phyloP scores from a whole-genome alignment of 352 stramenopile species.

The Globisporangium uncinulatum region DNA sequence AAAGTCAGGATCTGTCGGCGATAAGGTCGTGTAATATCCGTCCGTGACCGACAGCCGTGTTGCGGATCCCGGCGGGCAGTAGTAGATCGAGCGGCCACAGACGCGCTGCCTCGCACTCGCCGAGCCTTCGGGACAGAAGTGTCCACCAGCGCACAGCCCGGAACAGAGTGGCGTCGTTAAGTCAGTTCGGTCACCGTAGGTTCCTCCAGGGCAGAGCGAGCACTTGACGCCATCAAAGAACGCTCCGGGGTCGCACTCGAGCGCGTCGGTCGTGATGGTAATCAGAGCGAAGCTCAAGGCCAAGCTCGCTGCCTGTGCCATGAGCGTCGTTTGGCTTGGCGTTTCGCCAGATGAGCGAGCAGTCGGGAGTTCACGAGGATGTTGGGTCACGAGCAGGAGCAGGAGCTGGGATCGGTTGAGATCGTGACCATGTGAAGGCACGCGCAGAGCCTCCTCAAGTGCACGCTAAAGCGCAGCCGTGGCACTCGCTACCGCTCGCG shows the following conservation, averaged over 20 bases:
- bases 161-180: conserved; percentile 37
- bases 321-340: neutral
- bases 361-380: neutral
- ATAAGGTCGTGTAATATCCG: conserved; percentile 55
- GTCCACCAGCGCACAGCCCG: conserved; percentile 33
- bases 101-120: conserved; percentile 36
- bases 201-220: conserved; percentile 38
- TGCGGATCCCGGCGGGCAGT: conserved; percentile 45
- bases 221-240: conserved; percentile 42
- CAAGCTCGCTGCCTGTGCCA: neutral
- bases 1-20: conserved; percentile 9
- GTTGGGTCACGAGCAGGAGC: conserved; percentile 1
- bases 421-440: conserved; percentile 6
- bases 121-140: conserved; percentile 60
- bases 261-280: neutral
- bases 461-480: conserved; percentile 3
- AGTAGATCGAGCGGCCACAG: conserved; percentile 51
- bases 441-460: conserved; percentile 21
- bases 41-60: conserved; percentile 27
- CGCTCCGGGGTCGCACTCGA: conserved; percentile 37
- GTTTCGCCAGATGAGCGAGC: neutral
- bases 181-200: conserved; percentile 34
- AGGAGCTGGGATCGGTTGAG: neutral
- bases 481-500: neutral
- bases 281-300: neutral